Conservation (phyloP, 2,329 filamentous ascomycete species). For the Colletotrichum sp. region DNA sequence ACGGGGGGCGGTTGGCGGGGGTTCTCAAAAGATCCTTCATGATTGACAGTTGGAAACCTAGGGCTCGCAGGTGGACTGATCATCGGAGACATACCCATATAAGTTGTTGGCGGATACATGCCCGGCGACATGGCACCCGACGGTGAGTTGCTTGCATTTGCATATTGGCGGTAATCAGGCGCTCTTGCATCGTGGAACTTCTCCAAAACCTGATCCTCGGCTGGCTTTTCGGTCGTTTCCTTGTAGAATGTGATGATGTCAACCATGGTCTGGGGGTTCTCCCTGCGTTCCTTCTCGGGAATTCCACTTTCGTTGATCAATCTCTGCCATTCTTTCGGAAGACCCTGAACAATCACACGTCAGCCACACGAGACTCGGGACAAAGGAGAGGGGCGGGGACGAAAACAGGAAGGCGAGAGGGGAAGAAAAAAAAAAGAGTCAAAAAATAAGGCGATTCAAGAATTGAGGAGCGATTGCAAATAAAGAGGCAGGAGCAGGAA, state of each 20-base stretch:
- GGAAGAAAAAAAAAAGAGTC: constrained; percentile 2
- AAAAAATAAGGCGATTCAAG: not conserved
- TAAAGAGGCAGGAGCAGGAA: not conserved
- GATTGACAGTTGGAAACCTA: constrained; percentile 82
- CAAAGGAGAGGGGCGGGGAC: not conserved
- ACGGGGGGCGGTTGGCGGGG: constrained; percentile 91
- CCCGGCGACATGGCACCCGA: constrained; percentile 54
- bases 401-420: not conserved
- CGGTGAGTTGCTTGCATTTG: constrained; percentile 36
- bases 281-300: constrained; percentile 91
- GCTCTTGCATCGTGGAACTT: constrained; percentile 91
- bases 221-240: constrained; percentile 81
- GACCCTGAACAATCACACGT: constrained; percentile 61
- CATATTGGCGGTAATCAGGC: constrained; percentile 51
- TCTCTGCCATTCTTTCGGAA: constrained; percentile 98
- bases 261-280: constrained; percentile 94
- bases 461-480: not conserved
- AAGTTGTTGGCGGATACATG: constrained; percentile 59
- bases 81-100: constrained; percentile 64
- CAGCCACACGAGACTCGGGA: constrained; percentile 11
- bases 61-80: constrained; percentile 84
- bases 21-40: constrained; percentile 96
- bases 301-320: constrained; percentile 96
- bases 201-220: constrained; percentile 89
- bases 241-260: constrained; percentile 98